These are phyloP conservation scores for Beta vulgaris DNA, from an alignment of 148 eudicot genomes.

Conservation along the genomic window DNA sequence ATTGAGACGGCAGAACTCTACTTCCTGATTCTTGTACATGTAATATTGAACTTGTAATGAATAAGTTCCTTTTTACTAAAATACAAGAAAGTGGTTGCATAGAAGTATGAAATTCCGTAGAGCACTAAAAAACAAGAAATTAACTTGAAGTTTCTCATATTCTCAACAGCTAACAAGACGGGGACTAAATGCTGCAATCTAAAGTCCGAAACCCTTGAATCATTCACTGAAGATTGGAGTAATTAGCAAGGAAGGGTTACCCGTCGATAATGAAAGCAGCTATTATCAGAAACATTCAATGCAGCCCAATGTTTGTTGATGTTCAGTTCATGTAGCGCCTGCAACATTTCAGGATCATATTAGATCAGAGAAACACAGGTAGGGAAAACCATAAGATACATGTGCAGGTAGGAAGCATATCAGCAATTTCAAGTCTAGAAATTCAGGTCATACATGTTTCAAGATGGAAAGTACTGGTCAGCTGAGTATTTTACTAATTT, in stretches of 20 bases:
- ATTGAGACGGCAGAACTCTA: no score
- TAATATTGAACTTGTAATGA: no score
- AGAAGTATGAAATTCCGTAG: no score
- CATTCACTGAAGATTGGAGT: neutral
- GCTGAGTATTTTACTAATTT: no score
- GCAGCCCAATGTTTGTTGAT: slow-evolving; percentile 67
- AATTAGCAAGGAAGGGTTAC: slow-evolving; percentile 34
- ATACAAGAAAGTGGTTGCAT: no score
- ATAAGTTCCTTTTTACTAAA: no score
- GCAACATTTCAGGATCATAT: slow-evolving; percentile 14
- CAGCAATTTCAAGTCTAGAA: neutral
- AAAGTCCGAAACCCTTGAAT: neutral
- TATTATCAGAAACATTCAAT: slow-evolving; percentile 78
- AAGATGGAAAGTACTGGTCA: no score
- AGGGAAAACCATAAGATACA: neutral
- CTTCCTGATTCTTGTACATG: no score
- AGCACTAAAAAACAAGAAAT: neutral
- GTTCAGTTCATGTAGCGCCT: slow-evolving; percentile 61
- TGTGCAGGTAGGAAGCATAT: neutral
- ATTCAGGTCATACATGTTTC: neutral
- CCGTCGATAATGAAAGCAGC: slow-evolving; percentile 82
- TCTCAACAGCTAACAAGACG: neutral
- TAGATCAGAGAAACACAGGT: slow-evolving; percentile 14
- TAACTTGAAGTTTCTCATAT: neutral
- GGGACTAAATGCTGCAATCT: neutral